Evolutionary conservation across 2,329 filamentous ascomycete genomes (phyloP), one percentile per base, ranked within the genome.

Genomic region (Microsporum ferrugineum): DNA sequence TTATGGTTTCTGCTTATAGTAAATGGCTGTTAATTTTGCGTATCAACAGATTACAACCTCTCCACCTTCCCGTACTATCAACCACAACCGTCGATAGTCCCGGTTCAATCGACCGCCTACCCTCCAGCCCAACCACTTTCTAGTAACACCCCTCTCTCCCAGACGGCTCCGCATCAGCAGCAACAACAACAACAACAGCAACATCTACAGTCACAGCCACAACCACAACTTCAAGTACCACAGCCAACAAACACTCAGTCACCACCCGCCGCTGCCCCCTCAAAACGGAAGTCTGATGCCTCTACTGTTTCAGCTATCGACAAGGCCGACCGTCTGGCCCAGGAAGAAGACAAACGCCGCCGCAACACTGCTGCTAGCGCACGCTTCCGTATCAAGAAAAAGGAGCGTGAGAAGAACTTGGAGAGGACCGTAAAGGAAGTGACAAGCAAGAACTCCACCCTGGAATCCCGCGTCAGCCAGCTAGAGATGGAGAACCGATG

Each of bases 351-450:
- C 73, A 95, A 95, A 78, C 87, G 90, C 57, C 85, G 89, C 62
- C 85, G 90, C 65, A 95, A 95, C 77, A 95, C 91, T 1, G 90
- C 90, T 36, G 90, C 90, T 60, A 91, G 87, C 66, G 90, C 90
- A 17, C 87, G 90, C 57, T 95, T 95, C 81, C 87, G 90, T 63
- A 85, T 94, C 72, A 95, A 95, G 84, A 95, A 95, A 86, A 95
- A 95, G 84, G 89, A 94, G 77, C 87, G 90, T 58, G 90, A 95
- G 78, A 88, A 91, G 74, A 87, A 88, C 6, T 84, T 95, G 59
- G 89, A 92, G 74, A 85, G 84, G 69, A 87, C 84, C 2, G 86
- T 89, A 68, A 90, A 91, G 74, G 90, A 95, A 67, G 88, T 92
- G 76, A 84, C 84, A 33, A 88, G 94, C 53, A 91, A 91, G 76